Evolutionary conservation across 176 grass and related monocot genomes (phyloP), one percentile per base, ranked within the genome.

Genomic region (Triticum monococcum): DNA sequence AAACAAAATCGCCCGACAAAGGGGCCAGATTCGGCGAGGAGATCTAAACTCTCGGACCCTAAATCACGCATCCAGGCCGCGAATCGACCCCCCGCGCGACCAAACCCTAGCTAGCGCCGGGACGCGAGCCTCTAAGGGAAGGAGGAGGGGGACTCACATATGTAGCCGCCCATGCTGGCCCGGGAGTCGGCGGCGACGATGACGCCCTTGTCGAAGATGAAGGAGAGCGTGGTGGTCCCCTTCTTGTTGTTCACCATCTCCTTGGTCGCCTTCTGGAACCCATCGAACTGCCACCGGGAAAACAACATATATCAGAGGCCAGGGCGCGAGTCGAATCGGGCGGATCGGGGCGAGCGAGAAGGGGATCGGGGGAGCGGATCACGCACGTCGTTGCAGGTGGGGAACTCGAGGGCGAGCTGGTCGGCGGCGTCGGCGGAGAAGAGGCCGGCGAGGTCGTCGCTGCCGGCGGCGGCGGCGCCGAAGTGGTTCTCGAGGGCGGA

Each of bases 151-250:
- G 5, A 62, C 96, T 95, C 69, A 98, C 96, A 98, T 63, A 98
- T 98, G 80, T 98, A 95, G 56, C 93, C 96, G 80, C 93, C 96
- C 96, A 98, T 98, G 89, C 93, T 98, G 75, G 96, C 96, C 8
- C 96, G 67, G 50, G 96, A 98, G 83, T 98, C 93, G n/a, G 96
- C 93, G 11, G 96, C 96, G 61, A 98, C 96, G 73, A 95, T 98
- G 69, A 98, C 93, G 33, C 96, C 96, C 80, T 92, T 91, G 79
- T 98, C 92, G 86, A 95, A 98, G 79, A 98, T 92, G 83, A 95
- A 98, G 2, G 96, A 90, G 57, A 98, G 96, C 37, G 96, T 98
- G 38, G 96, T 98, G 17, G 96, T 98, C 1, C 96, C 96, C 72
- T 89, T 95, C 22, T 92, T 92, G 7, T 86, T 82, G 71, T 98